phyloP scores from a whole-genome alignment of 345 rosid genomes.

The Fremontodendron californicum region DNA sequence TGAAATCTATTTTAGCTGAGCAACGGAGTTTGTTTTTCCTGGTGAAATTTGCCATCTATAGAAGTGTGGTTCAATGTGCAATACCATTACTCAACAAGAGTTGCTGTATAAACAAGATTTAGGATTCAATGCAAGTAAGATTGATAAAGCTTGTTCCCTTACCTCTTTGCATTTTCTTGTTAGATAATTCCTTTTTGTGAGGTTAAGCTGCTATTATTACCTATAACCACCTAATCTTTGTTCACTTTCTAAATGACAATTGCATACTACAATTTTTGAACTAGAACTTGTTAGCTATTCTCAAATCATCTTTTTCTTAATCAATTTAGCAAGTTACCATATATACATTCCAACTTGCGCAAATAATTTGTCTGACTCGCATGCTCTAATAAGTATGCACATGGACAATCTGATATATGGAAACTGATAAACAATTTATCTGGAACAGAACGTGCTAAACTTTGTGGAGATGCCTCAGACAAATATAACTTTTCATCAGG shows the following conservation, averaged over 20 bases:
- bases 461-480: conserved; percentile 3
- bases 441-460: conserved; percentile 5
- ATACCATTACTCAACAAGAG: neutral
- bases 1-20: neutral
- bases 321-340: neutral
- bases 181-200: neutral
- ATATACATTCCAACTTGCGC: neutral
- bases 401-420: neutral
- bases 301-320: neutral
- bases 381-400: neutral
- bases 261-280: neutral
- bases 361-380: neutral
- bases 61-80: neutral
- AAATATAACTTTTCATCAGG: conserved; percentile 1
- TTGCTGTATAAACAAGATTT: neutral
- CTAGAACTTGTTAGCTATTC: neutral
- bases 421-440: neutral
- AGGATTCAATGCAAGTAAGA: neutral
- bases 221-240: neutral
- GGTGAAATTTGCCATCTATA: neutral
- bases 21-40: neutral
- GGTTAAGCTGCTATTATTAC: neutral
- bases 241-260: neutral
- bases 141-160: neutral
- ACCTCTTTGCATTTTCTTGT: neutral